A percentile compares a stretch with the other conserved stretches of the same genome.
phyloP scores from a whole-genome alignment of 1,284 basidiomycete species.

The Ganoderma lucidum region DNA sequence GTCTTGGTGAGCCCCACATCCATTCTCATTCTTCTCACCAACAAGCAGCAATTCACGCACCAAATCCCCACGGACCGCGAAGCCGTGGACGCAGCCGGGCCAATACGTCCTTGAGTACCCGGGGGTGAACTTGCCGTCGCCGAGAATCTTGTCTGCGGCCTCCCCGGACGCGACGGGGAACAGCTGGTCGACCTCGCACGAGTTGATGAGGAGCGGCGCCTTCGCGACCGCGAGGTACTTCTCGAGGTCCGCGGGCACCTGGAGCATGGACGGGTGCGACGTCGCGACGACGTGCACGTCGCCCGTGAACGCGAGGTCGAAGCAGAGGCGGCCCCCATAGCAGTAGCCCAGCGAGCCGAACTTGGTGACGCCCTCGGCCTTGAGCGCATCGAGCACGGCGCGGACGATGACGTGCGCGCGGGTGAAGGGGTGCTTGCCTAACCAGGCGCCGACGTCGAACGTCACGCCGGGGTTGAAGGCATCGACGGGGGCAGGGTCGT shows the following conservation, averaged over 20 bases:
- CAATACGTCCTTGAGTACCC: conserved; percentile 54
- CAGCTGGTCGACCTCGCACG: conserved; percentile 45
- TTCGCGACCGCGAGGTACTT: conserved; percentile 29
- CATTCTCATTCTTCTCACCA: background rate
- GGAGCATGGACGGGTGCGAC: conserved; percentile 76
- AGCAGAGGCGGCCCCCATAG: conserved; percentile 59
- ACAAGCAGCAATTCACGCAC: conserved; percentile 26
- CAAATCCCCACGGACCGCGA: conserved; percentile 52
- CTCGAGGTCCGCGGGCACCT: conserved; percentile 61
- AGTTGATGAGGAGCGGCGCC: conserved; percentile 54
- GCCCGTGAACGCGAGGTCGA: conserved; percentile 73
- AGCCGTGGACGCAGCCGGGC: conserved; percentile 58
- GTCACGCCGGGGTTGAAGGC: conserved; percentile 27
- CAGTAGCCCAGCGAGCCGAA: conserved; percentile 74
- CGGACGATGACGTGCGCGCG: conserved; percentile 58
- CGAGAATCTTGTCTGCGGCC: conserved; percentile 50
- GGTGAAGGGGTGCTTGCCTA: conserved; percentile 52
- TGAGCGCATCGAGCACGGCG: conserved; percentile 64
- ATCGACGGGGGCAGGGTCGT: conserved; percentile 45
- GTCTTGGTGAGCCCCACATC: conserved; percentile 16
- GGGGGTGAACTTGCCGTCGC: conserved; percentile 45
- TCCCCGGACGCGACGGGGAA: conserved; percentile 44
- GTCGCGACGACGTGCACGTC: conserved; percentile 59
- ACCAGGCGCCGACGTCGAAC: conserved; percentile 60
- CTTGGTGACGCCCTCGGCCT: conserved; percentile 61